A percentile compares a stretch with the other conserved stretches of the same genome.
phyloP scores from a whole-genome alignment of 2,329 filamentous ascomycete species.

The Penicillium sp. region DNA sequence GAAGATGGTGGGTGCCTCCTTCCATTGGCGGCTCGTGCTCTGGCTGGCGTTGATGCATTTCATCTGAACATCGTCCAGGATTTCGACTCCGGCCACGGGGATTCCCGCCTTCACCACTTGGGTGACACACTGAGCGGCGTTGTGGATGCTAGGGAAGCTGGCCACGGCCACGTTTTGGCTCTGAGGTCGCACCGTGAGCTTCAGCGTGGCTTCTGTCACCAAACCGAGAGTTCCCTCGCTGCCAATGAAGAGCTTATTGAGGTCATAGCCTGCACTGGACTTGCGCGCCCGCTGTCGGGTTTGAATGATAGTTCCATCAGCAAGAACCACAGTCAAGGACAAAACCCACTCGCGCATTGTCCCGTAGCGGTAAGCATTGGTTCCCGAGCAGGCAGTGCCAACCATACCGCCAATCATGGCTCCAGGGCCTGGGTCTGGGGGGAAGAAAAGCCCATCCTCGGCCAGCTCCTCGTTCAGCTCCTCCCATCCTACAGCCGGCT shows the following conservation, averaged over 20 bases:
- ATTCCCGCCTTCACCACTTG: constrained; percentile 75
- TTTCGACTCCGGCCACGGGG: constrained; percentile 85
- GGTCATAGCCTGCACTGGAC: constrained; percentile 85
- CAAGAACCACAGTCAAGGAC: constrained; percentile 78
- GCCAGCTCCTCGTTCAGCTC: constrained; percentile 71
- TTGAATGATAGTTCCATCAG: constrained; percentile 85
- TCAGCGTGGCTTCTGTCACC: constrained; percentile 85
- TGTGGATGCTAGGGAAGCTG: constrained; percentile 60
- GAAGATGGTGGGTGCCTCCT: constrained; percentile 66
- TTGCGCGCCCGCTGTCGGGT: constrained; percentile 84
- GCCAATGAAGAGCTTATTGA: constrained; percentile 84
- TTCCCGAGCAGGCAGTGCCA: constrained; percentile 58
- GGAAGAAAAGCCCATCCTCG: constrained; percentile 77
- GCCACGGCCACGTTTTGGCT: constrained; percentile 76
- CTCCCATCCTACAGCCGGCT: constrained; percentile 84
- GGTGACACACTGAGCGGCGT: constrained; percentile 74
- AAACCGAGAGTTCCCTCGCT: constrained; percentile 88
- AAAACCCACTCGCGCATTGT: constrained; percentile 95
- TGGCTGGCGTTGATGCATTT: constrained; percentile 57
- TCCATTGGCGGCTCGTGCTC: constrained; percentile 54
- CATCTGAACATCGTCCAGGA: constrained; percentile 91
- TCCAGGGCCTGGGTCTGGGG: constrained; percentile 83
- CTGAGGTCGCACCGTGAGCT: constrained; percentile 75
- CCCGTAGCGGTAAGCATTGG: constrained; percentile 86
- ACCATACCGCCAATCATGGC: constrained; percentile 80